Base-by-base conservation (phyloP, 2,329 filamentous ascomycete genomes). In the Emmonsia crescens region DNA sequence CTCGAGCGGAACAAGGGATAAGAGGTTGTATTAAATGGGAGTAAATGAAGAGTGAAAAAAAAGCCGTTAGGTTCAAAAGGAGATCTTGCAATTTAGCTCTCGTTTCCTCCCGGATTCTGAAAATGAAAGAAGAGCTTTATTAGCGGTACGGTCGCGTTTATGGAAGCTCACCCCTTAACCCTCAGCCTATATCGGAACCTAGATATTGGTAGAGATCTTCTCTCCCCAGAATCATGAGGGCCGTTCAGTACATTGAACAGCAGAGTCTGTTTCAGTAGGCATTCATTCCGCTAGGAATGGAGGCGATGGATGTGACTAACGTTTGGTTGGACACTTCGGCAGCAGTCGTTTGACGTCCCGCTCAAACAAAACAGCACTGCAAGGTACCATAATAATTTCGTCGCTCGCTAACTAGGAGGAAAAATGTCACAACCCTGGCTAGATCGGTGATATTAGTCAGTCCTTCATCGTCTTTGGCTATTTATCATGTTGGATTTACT, bases 401-500 rank as follows among this genome's bases (percentile, higher is more conserved):
- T 74, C n/a, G n/a, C n/a, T n/a, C n/a, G n/a, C 72, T 21, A 6
- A 31, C 68, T 10, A 68, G 63, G 4, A 65, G 65, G 5, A 66
- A 65, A 44, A 68, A 64, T 46, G 70, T 63, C 19, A 69, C 60
- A 38, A 69, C 71, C 0, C 64, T 46, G 70, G 65, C 38, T 72
- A 69, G 1, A 64, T n/a, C n/a, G n/a, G n/a, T 57, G 1, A 69
- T 68, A 24, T 71, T 70, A 24, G 64, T 66, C 24, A 66, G n/a
- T 14, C 16, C 61, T 38, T 67, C 64, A 14, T 65, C 69, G 9
- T 71, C 67, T 31, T 60, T 70, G 36, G 69, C 67, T 69, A 74
- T 74, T 74, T 49, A 70, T 65, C 60, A 73, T 75, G 10, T 67
- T 66, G 2, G 70, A 68, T 64, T 77, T 77, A 58, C 74, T 74